Conservation (phyloP, 805 yeast genomes). For the Schwanniomyces sp. region DNA sequence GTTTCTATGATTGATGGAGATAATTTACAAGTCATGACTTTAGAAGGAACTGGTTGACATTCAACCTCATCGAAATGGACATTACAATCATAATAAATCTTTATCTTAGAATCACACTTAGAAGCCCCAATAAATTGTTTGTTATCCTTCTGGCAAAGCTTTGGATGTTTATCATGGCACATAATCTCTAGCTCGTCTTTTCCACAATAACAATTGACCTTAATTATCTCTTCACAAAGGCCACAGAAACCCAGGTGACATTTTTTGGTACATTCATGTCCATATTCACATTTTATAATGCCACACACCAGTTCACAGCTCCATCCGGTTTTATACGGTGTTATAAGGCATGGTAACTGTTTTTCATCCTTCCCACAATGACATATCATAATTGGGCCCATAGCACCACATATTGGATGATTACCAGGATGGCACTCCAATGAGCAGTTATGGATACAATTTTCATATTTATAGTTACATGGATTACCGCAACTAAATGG, state of each 20-base stretch:
- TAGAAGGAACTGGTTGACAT: slow-evolving; percentile 52
- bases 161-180: slow-evolving; percentile 46
- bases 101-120: slow-evolving; percentile 42
- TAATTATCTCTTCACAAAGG: slow-evolving; percentile 52
- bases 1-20: slow-evolving; percentile 59
- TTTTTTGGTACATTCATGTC: slow-evolving; percentile 56
- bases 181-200: slow-evolving; percentile 39
- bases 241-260: slow-evolving; percentile 91
- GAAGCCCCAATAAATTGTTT: slow-evolving; percentile 31
- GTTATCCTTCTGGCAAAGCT: slow-evolving; percentile 23
- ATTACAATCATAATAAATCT: slow-evolving; percentile 60
- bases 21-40: slow-evolving; percentile 49
- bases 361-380: slow-evolving; percentile 67
- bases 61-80: slow-evolving; percentile 48
- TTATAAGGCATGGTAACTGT: slow-evolving; percentile 72
- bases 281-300: slow-evolving; percentile 60
- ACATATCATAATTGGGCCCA: slow-evolving; percentile 71
- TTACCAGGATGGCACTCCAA: slow-evolving; percentile 87
- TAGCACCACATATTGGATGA: slow-evolving; percentile 77
- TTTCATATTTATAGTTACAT: slow-evolving; percentile 55
- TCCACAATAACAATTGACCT: slow-evolving; percentile 76
- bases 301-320: slow-evolving; percentile 62
- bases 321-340: slow-evolving; percentile 71
- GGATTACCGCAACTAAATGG: slow-evolving; percentile 92
- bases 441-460: slow-evolving; percentile 75